Percentiles rank a stretch among this genome's conserved stretches.
Evolutionary conservation across 2,329 filamentous ascomycete genomes (phyloP).

Genomic region (Aspergillus sp.): DNA sequence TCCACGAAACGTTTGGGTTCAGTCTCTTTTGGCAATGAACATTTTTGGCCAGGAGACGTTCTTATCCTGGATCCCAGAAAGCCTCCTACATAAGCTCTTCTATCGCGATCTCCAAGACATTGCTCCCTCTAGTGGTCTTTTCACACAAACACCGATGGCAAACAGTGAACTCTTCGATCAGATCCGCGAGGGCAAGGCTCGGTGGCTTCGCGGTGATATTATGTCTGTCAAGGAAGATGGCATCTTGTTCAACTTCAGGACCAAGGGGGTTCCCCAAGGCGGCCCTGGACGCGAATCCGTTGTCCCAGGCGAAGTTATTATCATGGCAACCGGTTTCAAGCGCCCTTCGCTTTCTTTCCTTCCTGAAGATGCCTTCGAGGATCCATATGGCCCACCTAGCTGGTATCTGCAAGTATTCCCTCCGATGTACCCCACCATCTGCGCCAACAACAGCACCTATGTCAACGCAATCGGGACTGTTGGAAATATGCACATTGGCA

Average conservation of each 20-base stretch:
- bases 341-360: conserved; percentile 73
- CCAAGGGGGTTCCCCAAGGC: conserved; percentile 71
- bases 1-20: conserved; percentile 72
- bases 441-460: conserved; percentile 82
- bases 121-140: conserved; percentile 70
- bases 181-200: conserved; percentile 68
- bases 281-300: conserved; percentile 68
- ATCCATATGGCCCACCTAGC: conserved; percentile 75
- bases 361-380: conserved; percentile 68
- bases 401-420: conserved; percentile 91
- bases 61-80: conserved; percentile 76
- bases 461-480: conserved; percentile 77
- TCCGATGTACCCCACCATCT: conserved; percentile 69
- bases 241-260: conserved; percentile 69
- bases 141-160: conserved; percentile 82
- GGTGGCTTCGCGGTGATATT: conserved; percentile 82
- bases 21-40: conserved; percentile 73
- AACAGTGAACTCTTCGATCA: conserved; percentile 78
- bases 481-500: conserved; percentile 85
- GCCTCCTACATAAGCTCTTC: conserved; percentile 73
- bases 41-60: conserved; percentile 75
- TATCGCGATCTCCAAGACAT: conserved; percentile 78
- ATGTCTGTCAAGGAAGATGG: conserved; percentile 63
- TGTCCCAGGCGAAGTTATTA: conserved; percentile 71
- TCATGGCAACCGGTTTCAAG: conserved; percentile 81